Evolutionary conservation across 176 grass and related monocot genomes (phyloP), one percentile per base, ranked within the genome.

Genomic region (Miscanthus lutarioriparius): DNA sequence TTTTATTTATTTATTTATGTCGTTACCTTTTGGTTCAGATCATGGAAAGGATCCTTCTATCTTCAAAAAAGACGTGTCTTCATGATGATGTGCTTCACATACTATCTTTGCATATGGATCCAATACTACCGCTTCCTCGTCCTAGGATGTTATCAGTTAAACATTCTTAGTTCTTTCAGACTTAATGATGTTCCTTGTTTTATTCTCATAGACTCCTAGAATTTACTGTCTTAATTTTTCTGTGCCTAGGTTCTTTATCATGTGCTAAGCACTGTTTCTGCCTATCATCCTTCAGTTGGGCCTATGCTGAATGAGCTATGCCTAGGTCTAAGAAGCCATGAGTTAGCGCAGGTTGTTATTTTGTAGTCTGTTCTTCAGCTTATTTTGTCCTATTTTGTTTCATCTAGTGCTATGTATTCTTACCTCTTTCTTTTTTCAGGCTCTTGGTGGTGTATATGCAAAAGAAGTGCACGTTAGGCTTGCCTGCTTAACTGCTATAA

Each of bases 251-350:
- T 87, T 91, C 92, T 98, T 81, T 98, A 98, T 93, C 91, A 98
- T 92, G 96, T 90, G 67, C 79, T 98, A 56, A 94, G 96, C 69
- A 85, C 87, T 53, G 64, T 89, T 85, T 93, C 91, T 70, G 79
- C 93, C 78, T 92, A 93, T 90, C 96, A 95, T 77, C 88, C 89
- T 77, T 81, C 86, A 44, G 80, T 98, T 85, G 83, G 87, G 39
- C 96, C 93, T 75, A 95, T 98, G 96, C 80, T 98, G 65, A 98
- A 98, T 72, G 96, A 98, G 82, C 64, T 98, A 72, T 98, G 96
- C 89, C 87, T 98, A 86, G 96, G 96, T 89, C 72, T 98, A 73
- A 82, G 84, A 84, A 25, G 62, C 85, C 85, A 98, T 36, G 89
- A 98, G 76, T 80, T 98, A 79, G 86, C 96, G 80, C 85, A 90